Conservation (phyloP, 2,329 filamentous ascomycete genomes). For the Purpureocillium lavendulum region DNA sequence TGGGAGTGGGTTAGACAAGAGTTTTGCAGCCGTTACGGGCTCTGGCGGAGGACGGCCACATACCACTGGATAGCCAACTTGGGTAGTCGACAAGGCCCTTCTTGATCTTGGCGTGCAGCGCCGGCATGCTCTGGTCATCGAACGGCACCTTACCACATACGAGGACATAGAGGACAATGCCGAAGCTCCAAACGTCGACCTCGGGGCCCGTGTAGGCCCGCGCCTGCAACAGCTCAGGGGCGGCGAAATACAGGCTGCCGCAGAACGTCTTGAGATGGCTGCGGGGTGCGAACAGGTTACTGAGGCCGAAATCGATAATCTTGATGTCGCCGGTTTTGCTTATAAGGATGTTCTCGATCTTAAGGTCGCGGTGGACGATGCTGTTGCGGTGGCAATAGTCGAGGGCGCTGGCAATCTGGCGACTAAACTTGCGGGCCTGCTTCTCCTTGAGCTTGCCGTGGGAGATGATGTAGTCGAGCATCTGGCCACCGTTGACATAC, state of each 20-base stretch:
- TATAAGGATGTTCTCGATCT: slow-evolving; percentile 99
- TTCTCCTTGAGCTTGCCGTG: slow-evolving; percentile 97
- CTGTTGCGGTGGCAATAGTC: slow-evolving; percentile 98
- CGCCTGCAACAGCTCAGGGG: slow-evolving; percentile 87
- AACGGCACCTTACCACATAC: slow-evolving; percentile 98
- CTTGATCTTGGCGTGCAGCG: slow-evolving; percentile 97
- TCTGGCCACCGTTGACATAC: slow-evolving; percentile 97
- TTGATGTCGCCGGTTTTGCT: slow-evolving; percentile 99
- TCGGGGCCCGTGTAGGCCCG: slow-evolving; percentile 93
- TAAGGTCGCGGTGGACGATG: slow-evolving; percentile 93
- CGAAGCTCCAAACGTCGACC: slow-evolving; percentile 98
- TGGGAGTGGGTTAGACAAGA: not conserved
- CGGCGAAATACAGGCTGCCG: slow-evolving; percentile 94
- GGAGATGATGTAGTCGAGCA: slow-evolving; percentile 99
- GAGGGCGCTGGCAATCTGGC: slow-evolving; percentile 91
- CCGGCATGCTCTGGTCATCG: slow-evolving; percentile 98
- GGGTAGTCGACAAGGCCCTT: slow-evolving; percentile 94
- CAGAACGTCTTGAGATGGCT: slow-evolving; percentile 92
- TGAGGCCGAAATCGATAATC: slow-evolving; percentile 97
- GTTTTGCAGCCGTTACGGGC: not conserved
- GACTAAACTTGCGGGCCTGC: slow-evolving; percentile 92
- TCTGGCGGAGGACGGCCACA: not conserved
- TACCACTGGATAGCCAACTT: slow-evolving; percentile 83
- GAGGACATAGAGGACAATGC: slow-evolving; percentile 92
- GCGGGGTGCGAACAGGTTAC: slow-evolving; percentile 86